Percentiles rank a stretch among this genome's conserved stretches.
These are phyloP conservation scores for Fagus crenata DNA, from an alignment of 306 rosid species.

Conservation along the genomic window DNA sequence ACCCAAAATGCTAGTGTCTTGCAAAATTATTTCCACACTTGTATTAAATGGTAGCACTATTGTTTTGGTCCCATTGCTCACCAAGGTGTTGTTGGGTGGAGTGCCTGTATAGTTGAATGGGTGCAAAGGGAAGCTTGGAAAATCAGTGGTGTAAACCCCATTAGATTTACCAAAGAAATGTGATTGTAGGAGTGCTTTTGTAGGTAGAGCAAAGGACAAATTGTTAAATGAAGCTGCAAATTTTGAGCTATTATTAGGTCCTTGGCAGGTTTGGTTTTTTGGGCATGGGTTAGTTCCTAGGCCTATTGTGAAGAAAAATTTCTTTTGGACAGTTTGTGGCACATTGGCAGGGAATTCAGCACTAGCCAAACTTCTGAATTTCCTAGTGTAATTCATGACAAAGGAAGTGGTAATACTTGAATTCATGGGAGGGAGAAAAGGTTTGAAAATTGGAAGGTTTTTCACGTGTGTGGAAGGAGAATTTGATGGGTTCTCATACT, in stretches of 20 bases:
- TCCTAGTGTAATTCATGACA: constrained; percentile 49
- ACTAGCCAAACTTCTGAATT: constrained; percentile 51
- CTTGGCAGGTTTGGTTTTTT: constrained; percentile 64
- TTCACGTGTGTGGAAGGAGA: neutral
- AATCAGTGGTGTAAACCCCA: constrained; percentile 46
- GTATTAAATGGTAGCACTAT: constrained; percentile 41
- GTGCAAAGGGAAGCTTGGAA: constrained; percentile 45
- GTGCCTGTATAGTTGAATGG: constrained; percentile 56
- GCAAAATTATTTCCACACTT: constrained; percentile 52
- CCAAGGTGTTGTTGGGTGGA: constrained; percentile 51
- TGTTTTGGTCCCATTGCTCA: constrained; percentile 46
- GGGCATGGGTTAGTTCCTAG: constrained; percentile 69
- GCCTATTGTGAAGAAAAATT: constrained; percentile 61
- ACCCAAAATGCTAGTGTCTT: constrained; percentile 67
- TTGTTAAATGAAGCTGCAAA: constrained; percentile 66
- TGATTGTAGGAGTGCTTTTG: constrained; percentile 60
- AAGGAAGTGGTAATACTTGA: constrained; percentile 37
- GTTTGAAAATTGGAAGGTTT: constrained; percentile 36
- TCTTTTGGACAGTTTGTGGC: constrained; percentile 46
- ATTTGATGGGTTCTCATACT: constrained; percentile 41
- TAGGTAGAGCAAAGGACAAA: constrained; percentile 52
- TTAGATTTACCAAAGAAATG: constrained; percentile 42
- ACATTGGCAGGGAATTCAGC: constrained; percentile 60
- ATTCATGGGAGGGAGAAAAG: constrained; percentile 48
- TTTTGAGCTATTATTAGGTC: constrained; percentile 60